phyloP scores from a whole-genome alignment of 2,329 filamentous ascomycete species.

The Nothophaeocryptopus gaeumannii region DNA sequence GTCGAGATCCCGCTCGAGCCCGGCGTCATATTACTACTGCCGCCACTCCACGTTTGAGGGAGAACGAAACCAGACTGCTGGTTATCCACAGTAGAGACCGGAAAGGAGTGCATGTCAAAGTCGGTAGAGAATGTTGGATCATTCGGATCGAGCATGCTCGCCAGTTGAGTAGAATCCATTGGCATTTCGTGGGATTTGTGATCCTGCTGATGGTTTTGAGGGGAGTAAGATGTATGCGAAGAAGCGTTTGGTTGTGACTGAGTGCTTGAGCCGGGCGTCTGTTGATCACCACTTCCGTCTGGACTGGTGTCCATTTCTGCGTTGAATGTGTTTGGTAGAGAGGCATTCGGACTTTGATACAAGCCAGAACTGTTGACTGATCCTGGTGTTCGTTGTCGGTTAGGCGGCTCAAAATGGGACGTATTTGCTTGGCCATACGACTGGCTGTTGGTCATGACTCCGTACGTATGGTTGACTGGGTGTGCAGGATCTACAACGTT shows the following conservation, averaged over 20 bases:
- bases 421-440: neutral
- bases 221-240: conserved; percentile 31
- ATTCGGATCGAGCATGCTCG: conserved; percentile 17
- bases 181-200: neutral
- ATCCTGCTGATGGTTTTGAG: conserved; percentile 19
- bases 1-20: conserved; percentile 9
- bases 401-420: conserved; percentile 25
- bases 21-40: conserved; percentile 20
- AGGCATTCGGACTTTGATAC: conserved; percentile 24
- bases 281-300: conserved; percentile 29
- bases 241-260: conserved; percentile 27
- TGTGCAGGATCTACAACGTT: no score
- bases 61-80: conserved; percentile 24
- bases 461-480: no score
- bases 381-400: conserved; percentile 28
- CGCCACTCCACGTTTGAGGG: conserved; percentile 18
- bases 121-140: conserved; percentile 18
- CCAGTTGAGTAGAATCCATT: conserved; percentile 6
- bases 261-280: conserved; percentile 28
- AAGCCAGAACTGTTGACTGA: conserved; percentile 15
- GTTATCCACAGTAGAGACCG: conserved; percentile 5
- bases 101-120: conserved; percentile 26
- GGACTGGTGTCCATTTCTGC: conserved; percentile 33
- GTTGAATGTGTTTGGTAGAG: conserved; percentile 1
- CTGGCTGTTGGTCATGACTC: no score